Base-by-base conservation (phyloP, 2,329 filamentous ascomycete species). In the Pseudocercospora vitis region DNA sequence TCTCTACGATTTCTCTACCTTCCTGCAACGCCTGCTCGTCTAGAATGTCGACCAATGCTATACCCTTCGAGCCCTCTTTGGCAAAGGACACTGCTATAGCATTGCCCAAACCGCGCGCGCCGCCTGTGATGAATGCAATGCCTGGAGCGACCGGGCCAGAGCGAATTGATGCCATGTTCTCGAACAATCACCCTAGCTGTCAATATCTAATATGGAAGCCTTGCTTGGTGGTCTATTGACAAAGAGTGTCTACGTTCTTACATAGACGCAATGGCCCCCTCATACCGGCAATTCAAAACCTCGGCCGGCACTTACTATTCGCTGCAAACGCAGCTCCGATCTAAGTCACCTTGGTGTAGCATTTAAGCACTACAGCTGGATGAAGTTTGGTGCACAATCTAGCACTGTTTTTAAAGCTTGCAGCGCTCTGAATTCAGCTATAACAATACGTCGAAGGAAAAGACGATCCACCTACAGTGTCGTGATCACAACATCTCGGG, bases 41-140 rank as follows among this genome's bases (percentile, higher is more conserved):
- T 14, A 54, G 54, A 33, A 64, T 65, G 45, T 65, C 63, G 45
- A 65, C 55, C 16, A 65, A 37, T 14, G 60, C 63, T 9, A 65
- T 44, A 8, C 63, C 63, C 55, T 56, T 57, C 12, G 63, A 48
- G 18, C 63, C 63, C 40, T 65, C 62, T 50, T 61, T 63, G 26
- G 63, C 63, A 42, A 64, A 65, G 3, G 63, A 62, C 7, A 61
- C 57, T 21, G 62, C 63, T 32, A 65, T 62, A 11, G 63, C 63
- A 50, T 65, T 64, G 18, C 63, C 63, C 8, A 65, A 48, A 1
- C 61, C 63, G 29, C 63, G 57, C 24, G 61, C 63, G 24, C 63
- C 63, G 9, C 63, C 63, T 1, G 63, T 65, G 37, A 65, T 62
- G 57, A 65, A 65, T 12, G 63, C 63, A 24, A 64, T 57, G 7